Percentiles rank a stretch among this genome's conserved stretches.
phyloP scores from a whole-genome alignment of 257 asterid species.

The Catharanthus roseus region DNA sequence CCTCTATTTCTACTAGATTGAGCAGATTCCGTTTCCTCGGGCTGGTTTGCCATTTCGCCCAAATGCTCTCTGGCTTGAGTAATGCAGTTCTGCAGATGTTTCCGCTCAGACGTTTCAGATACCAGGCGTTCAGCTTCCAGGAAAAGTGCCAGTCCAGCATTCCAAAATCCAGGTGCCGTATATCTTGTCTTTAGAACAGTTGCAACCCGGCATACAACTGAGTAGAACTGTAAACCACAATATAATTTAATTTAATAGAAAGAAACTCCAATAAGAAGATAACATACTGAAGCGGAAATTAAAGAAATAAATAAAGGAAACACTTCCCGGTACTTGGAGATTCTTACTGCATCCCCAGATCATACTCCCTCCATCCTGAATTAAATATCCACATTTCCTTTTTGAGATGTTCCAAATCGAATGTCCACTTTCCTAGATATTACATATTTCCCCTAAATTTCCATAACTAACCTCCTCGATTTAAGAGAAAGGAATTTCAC shows the following conservation, averaged over 20 bases:
- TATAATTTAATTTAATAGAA: not conserved
- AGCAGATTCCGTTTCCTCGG: conserved; percentile 36
- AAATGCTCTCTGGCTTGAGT: conserved; percentile 63
- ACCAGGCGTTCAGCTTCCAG: conserved; percentile 57
- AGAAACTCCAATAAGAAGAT: not conserved
- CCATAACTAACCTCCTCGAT: too few relatives aligned
- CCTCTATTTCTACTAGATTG: conserved; percentile 54
- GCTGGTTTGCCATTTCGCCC: conserved; percentile 40
- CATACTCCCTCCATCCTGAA: not conserved
- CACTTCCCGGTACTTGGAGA: not conserved
- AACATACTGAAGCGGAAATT: not conserved
- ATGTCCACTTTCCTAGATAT: too few relatives aligned
- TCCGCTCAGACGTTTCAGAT: conserved; percentile 45
- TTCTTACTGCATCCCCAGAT: not conserved
- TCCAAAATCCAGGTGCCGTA: conserved; percentile 93
- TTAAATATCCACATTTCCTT: too few relatives aligned
- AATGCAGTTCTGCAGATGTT: conserved; percentile 62
- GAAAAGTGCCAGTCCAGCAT: conserved; percentile 72
- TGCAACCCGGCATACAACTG: conserved; percentile 70
- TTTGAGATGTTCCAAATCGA: too few relatives aligned
- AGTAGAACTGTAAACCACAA: conserved; percentile 53
- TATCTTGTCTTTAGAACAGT: conserved; percentile 84
- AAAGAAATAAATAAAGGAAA: not conserved
- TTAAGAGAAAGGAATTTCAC: too few relatives aligned
- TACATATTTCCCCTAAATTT: too few relatives aligned